Percentiles rank a stretch among this genome's conserved stretches.
Evolutionary conservation across 2,329 filamentous ascomycete genomes (phyloP).

Genomic region (Talaromyces sp.): DNA sequence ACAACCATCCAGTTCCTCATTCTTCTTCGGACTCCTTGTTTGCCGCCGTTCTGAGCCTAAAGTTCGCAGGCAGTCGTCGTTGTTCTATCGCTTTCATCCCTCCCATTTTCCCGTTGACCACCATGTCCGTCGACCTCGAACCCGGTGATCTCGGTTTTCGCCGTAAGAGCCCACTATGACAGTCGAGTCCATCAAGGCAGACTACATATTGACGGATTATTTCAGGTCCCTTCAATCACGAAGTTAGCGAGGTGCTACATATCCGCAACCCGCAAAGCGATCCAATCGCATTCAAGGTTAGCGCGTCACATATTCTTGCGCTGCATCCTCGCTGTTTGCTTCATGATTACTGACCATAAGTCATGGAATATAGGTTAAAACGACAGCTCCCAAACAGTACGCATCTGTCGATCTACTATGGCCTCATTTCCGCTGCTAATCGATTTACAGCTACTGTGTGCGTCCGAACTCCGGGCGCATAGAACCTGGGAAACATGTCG

Average conservation of each 20-base stretch:
- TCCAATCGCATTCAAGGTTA: constrained; percentile 61
- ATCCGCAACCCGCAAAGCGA: constrained; percentile 55
- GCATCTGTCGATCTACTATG: constrained; percentile 31
- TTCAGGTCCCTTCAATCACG: constrained; percentile 59
- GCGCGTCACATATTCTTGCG: constrained; percentile 17
- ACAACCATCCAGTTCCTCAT: too few relatives aligned
- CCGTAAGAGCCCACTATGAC: constrained; percentile 50
- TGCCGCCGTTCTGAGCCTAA: not conserved
- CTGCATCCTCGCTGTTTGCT: constrained; percentile 12
- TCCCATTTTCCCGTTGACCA: constrained; percentile 24
- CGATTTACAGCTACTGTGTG: constrained; percentile 76
- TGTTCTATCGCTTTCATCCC: constrained; percentile 20
- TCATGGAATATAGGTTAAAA: constrained; percentile 70
- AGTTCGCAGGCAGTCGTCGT: constrained; percentile 3
- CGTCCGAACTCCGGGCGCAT: constrained; percentile 95
- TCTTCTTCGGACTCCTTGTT: not conserved
- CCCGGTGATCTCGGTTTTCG: constrained; percentile 88
- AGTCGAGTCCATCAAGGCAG: not conserved
- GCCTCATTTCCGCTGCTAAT: constrained; percentile 14
- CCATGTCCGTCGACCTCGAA: constrained; percentile 93
- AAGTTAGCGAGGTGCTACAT: constrained; percentile 58
- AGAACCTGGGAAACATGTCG: constrained; percentile 81
- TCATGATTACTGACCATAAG: constrained; percentile 8
- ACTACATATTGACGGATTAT: constrained; percentile 12
- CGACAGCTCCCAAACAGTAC: constrained; percentile 97